Conservation (phyloP, 768 basidiomycete genomes). For the Lentinula detonsa region DNA sequence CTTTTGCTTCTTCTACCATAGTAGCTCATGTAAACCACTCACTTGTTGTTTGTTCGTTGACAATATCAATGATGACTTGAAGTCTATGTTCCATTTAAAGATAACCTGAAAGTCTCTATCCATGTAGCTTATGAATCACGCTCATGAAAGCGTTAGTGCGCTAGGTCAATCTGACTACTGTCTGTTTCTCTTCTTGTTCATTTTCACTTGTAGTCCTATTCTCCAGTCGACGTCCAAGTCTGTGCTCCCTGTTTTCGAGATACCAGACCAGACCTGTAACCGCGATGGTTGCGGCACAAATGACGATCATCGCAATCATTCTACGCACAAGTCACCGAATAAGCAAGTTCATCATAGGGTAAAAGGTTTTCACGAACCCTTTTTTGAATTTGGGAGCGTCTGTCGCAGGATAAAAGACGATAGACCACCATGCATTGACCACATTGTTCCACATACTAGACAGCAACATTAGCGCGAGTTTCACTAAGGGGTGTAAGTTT, state of each 20-base stretch:
- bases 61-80: no score
- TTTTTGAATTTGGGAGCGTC: conserved; percentile 63
- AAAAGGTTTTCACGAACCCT: conserved; percentile 22
- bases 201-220: not conserved
- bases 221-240: not conserved
- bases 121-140: no score
- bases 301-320: conserved; percentile 63
- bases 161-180: not conserved
- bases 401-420: conserved; percentile 69
- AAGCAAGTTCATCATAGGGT: not conserved
- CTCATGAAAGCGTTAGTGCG: not conserved
- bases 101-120: no score
- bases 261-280: conserved; percentile 54
- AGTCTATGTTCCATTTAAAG: no score
- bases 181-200: not conserved
- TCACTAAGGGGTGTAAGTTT: conserved; percentile 8
- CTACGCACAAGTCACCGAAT: not conserved
- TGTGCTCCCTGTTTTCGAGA: conserved; percentile 34
- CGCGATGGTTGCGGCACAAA: conserved; percentile 46
- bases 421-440: conserved; percentile 65
- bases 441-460: conserved; percentile 64
- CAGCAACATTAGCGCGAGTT: not conserved
- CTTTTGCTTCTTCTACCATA: no score
- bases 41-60: no score
- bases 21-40: no score